Evolutionary conservation across 1,284 basidiomycete genomes (phyloP), one percentile per base, ranked within the genome.

Genomic region (Meripilus lineatus): DNA sequence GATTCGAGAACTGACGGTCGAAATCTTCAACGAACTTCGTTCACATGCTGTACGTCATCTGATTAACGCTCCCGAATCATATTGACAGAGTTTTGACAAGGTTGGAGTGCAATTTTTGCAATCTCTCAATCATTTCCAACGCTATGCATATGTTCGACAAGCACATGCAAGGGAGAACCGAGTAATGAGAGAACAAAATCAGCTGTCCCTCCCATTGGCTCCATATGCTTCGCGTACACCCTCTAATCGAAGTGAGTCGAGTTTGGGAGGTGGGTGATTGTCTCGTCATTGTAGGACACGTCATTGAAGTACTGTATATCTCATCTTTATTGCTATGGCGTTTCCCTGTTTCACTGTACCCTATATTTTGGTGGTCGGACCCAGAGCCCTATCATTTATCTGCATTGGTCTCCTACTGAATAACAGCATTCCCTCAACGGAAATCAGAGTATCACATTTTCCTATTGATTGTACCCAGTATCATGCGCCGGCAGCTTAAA

Each of bases 51-150:
- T 93, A 61, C 54, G 81, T 71, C 28, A 30, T 30, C 28, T 30
- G n/a, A 8, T 30, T 30, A n/a, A n/a, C n/a, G n/a, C n/a, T n/a
- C n/a, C n/a, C n/a, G n/a, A n/a, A n/a, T n/a, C n/a, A 26, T n/a
- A 4, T 41, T 45, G 7, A 49, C 51, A 2, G 32, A 38, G 20
- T n/a, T 24, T 24, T 20, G 8, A 10, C 42, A 57, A 95, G 92
- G 80, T 94, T 49, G 94, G 95, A 0, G 74, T 84, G 21, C 76
- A 90, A 47, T 93, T 89, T 57, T 68, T 98, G 21, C 81, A 89
- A 57, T 69, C 78, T 7, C 75, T 99, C 43, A 97, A 96, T 62
- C 85, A 91, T 56, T 97, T 94, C 61, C 91, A 96, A 58, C 81
- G 92, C 1, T 86, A 91, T 47, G 88, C 91, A 2, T 90, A 87